A percentile compares a stretch with the other conserved stretches of the same genome.
These are phyloP conservation scores for Thraustochytrium striatum DNA, from an alignment of 352 stramenopile species.

Conservation along the genomic window DNA sequence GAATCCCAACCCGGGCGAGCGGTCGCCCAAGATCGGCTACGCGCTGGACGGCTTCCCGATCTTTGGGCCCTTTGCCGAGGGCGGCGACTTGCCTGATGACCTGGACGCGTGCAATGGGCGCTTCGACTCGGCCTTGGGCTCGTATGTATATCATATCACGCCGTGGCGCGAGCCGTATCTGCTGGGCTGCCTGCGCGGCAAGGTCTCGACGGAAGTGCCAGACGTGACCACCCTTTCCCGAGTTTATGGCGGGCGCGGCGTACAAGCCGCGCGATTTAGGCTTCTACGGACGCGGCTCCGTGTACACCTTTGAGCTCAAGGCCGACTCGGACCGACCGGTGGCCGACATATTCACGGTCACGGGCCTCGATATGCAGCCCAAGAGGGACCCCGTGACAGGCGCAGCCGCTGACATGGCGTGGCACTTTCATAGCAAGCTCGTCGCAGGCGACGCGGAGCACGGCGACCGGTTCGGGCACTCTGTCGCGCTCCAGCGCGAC, in stretches of 20 bases:
- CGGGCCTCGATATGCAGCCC: background rate
- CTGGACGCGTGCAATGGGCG: slow-evolving; percentile 44
- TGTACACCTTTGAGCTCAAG: slow-evolving; percentile 15
- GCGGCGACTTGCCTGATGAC: slow-evolving; percentile 17
- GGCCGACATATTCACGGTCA: background rate
- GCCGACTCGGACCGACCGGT: background rate
- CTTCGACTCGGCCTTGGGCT: background rate
- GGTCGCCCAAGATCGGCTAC: slow-evolving; percentile 47
- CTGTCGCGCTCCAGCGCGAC: slow-evolving; percentile 69
- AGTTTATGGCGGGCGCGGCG: background rate
- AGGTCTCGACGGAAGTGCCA: slow-evolving; percentile 1
- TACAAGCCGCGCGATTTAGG: slow-evolving; percentile 6
- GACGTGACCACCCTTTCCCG: slow-evolving; percentile 17
- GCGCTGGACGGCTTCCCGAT: slow-evolving; percentile 49
- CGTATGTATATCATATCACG: slow-evolving; percentile 47
- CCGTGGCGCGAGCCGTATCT: slow-evolving; percentile 12
- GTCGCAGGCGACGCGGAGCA: slow-evolving; percentile 66
- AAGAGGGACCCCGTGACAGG: background rate
- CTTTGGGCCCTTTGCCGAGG: slow-evolving; percentile 40
- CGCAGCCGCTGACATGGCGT: slow-evolving; percentile 48
- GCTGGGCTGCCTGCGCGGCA: slow-evolving; percentile 38
- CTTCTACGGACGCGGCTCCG: background rate
- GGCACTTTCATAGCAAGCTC: slow-evolving; percentile 64
- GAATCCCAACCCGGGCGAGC: slow-evolving; percentile 33
- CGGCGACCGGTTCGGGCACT: slow-evolving; percentile 69